phyloP scores from a whole-genome alignment of 1,139 yeast genomes.

The Sugiyamaella grinbergsii region DNA sequence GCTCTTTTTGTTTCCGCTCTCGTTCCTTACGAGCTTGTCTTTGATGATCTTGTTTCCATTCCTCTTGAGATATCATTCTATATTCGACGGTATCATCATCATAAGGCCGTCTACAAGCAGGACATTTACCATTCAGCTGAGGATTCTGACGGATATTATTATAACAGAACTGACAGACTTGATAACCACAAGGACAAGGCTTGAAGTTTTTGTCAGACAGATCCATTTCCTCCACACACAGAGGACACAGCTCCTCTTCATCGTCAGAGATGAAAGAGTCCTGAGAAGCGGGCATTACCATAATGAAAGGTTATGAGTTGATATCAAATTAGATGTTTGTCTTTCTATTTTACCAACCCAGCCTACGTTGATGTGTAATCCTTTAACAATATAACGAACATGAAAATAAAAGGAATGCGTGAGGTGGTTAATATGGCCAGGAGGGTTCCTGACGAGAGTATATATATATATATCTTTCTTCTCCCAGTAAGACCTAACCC shows the following conservation, averaged over 20 bases:
- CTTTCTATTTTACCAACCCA: not conserved
- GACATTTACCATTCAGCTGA: constrained; percentile 92
- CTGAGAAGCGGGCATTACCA: constrained; percentile 20
- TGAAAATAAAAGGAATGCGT: not conserved
- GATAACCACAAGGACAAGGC: constrained; percentile 99
- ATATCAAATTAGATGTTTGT: not conserved
- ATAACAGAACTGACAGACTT: constrained; percentile 96
- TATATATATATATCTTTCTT: not conserved
- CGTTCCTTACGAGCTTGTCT: constrained; percentile 79
- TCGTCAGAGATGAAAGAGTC: constrained; percentile 71
- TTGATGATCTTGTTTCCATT: constrained; percentile 65
- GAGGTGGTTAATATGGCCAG: not conserved
- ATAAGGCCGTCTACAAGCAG: constrained; percentile 93
- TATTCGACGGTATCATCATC: constrained; percentile 93
- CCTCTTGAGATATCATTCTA: constrained; percentile 80
- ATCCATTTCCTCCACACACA: constrained; percentile 97
- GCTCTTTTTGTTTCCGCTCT: constrained; percentile 85
- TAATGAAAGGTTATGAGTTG: not conserved
- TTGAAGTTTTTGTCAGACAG: constrained; percentile 92
- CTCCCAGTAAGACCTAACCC: constrained; percentile 5
- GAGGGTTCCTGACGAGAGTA: not conserved
- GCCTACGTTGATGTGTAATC: constrained; percentile 5
- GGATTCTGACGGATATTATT: constrained; percentile 95
- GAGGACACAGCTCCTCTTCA: constrained; percentile 82
- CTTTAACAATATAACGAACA: not conserved